Base-by-base conservation (phyloP, 1,284 basidiomycete genomes). In the Xerocomus alliaceus region DNA sequence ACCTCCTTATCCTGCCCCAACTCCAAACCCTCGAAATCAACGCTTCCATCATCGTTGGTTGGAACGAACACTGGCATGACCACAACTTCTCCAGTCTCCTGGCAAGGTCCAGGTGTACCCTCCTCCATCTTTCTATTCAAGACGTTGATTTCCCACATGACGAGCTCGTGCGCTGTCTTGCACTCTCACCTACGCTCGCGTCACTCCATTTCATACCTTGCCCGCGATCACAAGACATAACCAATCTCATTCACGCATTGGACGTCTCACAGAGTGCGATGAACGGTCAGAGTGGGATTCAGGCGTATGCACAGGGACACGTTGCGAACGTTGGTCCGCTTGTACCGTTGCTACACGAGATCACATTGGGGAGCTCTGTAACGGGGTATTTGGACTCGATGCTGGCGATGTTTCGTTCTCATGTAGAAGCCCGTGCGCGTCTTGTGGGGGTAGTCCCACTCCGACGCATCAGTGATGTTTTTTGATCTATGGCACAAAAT, bases 161-260 rank as follows among this genome's bases (percentile, higher is more conserved):
- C 9, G 70, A 72, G n/a, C 37, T 73, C 17, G 4, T 70, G 32
- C 71, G 59, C 6, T 71, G 69, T 51, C 67, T 70, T 20, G 52
- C 50, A 17, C 41, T 48, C 35, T 61, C 69, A 18, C 59, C 26
- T 41, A 35, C 42, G 22, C 65, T 68, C 53, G 45, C 18, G 15
- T 63, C 61, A 18, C 35, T 72, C 28, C 54, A 54, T 41, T 68
- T 71, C 50, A 63, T 72, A 35, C 68, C 66, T 24, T 63, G n/a
- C 7, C 68, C 66, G 20, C 53, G 58, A 22, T 69, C 64, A 15
- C 68, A 72, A 13, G 41, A 67, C 15, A 62, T 67, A 7, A 3
- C 37, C 26, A 55, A 60, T n/a, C 15, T 70, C 45, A 59, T 72
- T 26, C 34, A 26, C 18, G 20, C 18, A 24, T 12, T 70, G 39